Evolutionary conservation across 306 rosid genomes (phyloP).

Genomic region (Vachellia pachyceras): DNA sequence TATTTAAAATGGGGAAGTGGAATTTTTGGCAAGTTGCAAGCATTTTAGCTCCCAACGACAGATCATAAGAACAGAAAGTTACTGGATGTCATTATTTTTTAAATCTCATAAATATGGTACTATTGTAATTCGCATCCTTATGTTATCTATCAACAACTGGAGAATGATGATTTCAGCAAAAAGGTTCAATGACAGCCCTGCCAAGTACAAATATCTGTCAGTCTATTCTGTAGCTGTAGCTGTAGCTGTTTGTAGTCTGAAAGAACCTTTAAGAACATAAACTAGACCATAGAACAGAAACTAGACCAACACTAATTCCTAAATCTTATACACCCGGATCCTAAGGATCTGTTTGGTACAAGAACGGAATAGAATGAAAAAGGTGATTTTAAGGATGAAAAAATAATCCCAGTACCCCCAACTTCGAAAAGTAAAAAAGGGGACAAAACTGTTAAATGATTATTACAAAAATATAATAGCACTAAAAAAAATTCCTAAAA

Average conservation of each 20-base stretch:
- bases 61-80: conserved; percentile 18
- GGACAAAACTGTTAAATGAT: no score
- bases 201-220: conserved; percentile 13
- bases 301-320: conserved; percentile 11
- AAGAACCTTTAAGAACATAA: not conserved
- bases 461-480: no score
- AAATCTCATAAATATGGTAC: conserved; percentile 13
- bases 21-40: conserved; percentile 24
- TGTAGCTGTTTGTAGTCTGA: not conserved
- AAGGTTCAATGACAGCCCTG: conserved; percentile 10
- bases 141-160: not conserved
- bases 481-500: not conserved
- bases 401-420: not conserved
- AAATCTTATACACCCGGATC: conserved; percentile 1
- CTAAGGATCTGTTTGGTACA: not conserved
- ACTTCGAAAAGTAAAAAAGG: not conserved
- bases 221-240: conserved; percentile 1
- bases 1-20: conserved; percentile 18
- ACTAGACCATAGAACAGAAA: not conserved
- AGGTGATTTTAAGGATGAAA: not conserved
- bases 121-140: not conserved
- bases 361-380: not conserved
- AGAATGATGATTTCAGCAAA: not conserved
- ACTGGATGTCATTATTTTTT: conserved; percentile 15
- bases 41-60: not conserved